phyloP scores from a whole-genome alignment of 176 grass and related monocot genomes.

The Triticum dicoccoides region DNA sequence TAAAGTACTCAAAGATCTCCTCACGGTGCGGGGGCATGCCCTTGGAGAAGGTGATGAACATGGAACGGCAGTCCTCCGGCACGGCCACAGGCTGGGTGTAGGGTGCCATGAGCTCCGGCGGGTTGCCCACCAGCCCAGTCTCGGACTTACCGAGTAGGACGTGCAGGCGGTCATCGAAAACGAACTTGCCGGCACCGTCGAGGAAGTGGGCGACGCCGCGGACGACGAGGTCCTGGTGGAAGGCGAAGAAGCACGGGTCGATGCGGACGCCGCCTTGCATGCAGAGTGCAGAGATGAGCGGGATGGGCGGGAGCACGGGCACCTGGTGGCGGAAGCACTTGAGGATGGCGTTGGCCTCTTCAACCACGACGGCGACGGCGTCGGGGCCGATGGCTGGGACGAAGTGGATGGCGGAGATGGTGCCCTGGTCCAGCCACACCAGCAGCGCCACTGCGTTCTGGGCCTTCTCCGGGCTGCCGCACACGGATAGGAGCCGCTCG shows the following conservation, averaged over 20 bases:
- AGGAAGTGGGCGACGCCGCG: constrained; percentile 32
- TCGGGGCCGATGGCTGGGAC: neutral
- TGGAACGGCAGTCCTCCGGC: no score
- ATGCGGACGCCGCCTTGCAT: neutral
- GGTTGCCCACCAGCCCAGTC: neutral
- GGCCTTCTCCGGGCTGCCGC: no score
- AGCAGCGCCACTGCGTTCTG: no score
- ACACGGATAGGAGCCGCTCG: no score
- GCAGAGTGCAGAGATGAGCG: constrained; percentile 22
- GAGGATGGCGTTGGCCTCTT: neutral
- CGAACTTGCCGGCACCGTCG: constrained; percentile 34
- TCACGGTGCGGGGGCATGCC: no score
- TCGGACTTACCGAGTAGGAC: constrained; percentile 11
- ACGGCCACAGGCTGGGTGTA: neutral
- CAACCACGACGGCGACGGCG: neutral
- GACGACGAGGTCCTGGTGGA: constrained; percentile 40
- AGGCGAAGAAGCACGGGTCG: constrained; percentile 41
- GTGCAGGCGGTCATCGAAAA: constrained; percentile 52
- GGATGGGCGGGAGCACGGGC: neutral
- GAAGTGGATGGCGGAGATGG: no score
- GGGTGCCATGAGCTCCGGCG: constrained; percentile 6
- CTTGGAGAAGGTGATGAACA: no score
- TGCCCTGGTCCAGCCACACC: no score
- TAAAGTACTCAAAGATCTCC: no score
- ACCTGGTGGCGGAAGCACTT: constrained; percentile 26